Conservation (phyloP, 2,329 filamentous ascomycete species). For the Fusarium austroafricanum region DNA sequence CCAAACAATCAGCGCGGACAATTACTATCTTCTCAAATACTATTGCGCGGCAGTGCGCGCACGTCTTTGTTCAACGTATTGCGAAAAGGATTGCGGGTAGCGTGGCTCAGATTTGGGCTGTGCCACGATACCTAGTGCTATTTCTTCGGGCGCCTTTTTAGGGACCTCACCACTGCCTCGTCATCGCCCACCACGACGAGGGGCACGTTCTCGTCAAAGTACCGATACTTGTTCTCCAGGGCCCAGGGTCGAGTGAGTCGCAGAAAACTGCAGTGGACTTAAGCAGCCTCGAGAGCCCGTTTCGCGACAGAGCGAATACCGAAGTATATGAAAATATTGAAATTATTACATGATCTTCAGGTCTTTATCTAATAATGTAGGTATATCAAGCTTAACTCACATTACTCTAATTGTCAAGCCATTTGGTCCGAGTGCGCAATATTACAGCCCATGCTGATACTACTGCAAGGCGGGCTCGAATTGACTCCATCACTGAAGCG, state of each 20-base stretch:
- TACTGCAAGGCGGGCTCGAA: background rate
- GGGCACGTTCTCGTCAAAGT: slow-evolving; percentile 44
- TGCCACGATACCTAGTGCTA: slow-evolving; percentile 44
- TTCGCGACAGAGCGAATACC: background rate
- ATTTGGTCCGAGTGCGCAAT: background rate
- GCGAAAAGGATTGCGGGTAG: slow-evolving; percentile 23
- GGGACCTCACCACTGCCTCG: slow-evolving; percentile 52
- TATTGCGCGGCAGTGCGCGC: slow-evolving; percentile 21
- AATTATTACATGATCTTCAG: background rate
- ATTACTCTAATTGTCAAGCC: background rate
- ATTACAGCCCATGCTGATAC: background rate
- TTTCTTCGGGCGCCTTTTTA: slow-evolving; percentile 26
- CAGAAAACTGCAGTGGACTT: slow-evolving; percentile 31
- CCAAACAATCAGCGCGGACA: slow-evolving; percentile 27
- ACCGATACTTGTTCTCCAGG: slow-evolving; percentile 43
- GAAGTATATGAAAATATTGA: background rate
- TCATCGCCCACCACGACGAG: slow-evolving; percentile 51
- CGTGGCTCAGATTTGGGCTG: slow-evolving; percentile 44
- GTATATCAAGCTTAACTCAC: background rate
- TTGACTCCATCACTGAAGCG: slow-evolving; percentile 9
- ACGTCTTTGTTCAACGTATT: slow-evolving; percentile 7
- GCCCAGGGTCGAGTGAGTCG: slow-evolving; percentile 39
- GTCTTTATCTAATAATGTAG: too few relatives aligned
- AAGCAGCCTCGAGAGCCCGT: slow-evolving; percentile 22
- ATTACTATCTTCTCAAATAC: background rate